A percentile compares a stretch with the other conserved stretches of the same genome.
Conservation (phyloP, 2,329 filamentous ascomycete species). For the Fusarium citri region DNA sequence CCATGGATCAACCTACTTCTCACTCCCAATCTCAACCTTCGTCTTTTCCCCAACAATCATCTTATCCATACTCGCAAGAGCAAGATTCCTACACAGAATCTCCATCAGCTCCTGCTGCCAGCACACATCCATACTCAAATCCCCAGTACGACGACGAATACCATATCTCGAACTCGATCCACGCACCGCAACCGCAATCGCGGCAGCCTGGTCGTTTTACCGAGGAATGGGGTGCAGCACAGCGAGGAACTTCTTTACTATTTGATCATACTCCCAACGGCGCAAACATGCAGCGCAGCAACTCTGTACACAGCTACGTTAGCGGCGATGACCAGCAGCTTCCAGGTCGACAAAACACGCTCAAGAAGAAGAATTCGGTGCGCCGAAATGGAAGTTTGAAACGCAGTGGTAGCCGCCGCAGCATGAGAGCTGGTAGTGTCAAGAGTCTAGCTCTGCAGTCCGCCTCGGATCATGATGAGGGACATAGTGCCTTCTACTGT, state of each 20-base stretch:
- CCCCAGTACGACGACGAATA: conserved; percentile 39
- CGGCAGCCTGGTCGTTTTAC: conserved; percentile 65
- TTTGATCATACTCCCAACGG: conserved; percentile 59
- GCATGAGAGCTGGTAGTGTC: conserved; percentile 87
- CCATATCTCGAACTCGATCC: conserved; percentile 29
- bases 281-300: conserved; percentile 67
- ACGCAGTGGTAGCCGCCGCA: conserved; percentile 83
- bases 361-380: conserved; percentile 89
- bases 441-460: conserved; percentile 81
- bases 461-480: conserved; percentile 73
- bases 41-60: conserved; percentile 36
- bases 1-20: conserved; percentile 48
- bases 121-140: conserved; percentile 22
- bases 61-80: conserved; percentile 38
- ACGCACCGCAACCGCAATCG: conserved; percentile 38
- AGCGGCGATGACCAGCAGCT: conserved; percentile 58
- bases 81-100: conserved; percentile 39
- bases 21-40: conserved; percentile 40
- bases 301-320: conserved; percentile 67
- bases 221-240: conserved; percentile 78
- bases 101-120: conserved; percentile 35
- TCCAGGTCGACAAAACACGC: conserved; percentile 71
- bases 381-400: conserved; percentile 79
- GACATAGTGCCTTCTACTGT: conserved; percentile 87
- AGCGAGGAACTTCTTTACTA: conserved; percentile 71